phyloP scores from a whole-genome alignment of 2,329 filamentous ascomycete species.

The Pseudogymnoascus sp. region DNA sequence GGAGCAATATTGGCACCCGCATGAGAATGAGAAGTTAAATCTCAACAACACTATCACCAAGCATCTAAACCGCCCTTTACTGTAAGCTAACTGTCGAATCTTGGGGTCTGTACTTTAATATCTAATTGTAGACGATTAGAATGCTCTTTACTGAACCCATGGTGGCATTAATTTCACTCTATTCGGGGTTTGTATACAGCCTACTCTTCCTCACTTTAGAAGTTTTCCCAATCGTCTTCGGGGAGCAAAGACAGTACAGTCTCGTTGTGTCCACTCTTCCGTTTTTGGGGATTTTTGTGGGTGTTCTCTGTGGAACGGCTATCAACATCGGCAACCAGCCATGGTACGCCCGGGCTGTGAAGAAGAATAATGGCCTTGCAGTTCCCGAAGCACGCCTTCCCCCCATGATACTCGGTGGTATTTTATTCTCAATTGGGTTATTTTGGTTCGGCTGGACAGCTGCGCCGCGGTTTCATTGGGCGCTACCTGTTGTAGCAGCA shows the following conservation, averaged over 20 bases:
- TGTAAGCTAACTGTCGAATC: background rate
- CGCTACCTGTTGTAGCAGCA: slow-evolving; percentile 21
- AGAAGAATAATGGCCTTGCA: slow-evolving; percentile 32
- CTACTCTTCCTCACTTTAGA: slow-evolving; percentile 55
- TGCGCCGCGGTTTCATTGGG: slow-evolving; percentile 21
- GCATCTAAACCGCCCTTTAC: slow-evolving; percentile 28
- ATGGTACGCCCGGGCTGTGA: slow-evolving; percentile 22
- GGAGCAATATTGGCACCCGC: slow-evolving; percentile 21
- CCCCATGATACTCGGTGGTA: slow-evolving; percentile 38
- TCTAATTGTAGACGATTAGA: slow-evolving; percentile 13
- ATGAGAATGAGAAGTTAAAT: slow-evolving; percentile 23
- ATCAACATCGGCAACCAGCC: slow-evolving; percentile 35
- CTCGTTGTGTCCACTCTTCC: slow-evolving; percentile 54
- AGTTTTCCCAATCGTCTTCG: slow-evolving; percentile 55
- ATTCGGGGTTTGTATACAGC: slow-evolving; percentile 64
- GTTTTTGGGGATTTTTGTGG: slow-evolving; percentile 43
- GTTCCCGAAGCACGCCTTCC: slow-evolving; percentile 41
- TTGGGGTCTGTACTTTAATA: no score
- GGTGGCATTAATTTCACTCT: slow-evolving; percentile 61
- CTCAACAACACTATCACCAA: slow-evolving; percentile 26
- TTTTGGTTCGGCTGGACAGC: slow-evolving; percentile 29
- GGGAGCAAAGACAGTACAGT: slow-evolving; percentile 53
- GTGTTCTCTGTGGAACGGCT: slow-evolving; percentile 44
- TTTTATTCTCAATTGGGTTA: slow-evolving; percentile 25
- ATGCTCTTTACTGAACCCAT: slow-evolving; percentile 54